These are phyloP conservation scores for Trichosporon ovoides DNA, from an alignment of 1,284 basidiomycete species.

Conservation along the genomic window DNA sequence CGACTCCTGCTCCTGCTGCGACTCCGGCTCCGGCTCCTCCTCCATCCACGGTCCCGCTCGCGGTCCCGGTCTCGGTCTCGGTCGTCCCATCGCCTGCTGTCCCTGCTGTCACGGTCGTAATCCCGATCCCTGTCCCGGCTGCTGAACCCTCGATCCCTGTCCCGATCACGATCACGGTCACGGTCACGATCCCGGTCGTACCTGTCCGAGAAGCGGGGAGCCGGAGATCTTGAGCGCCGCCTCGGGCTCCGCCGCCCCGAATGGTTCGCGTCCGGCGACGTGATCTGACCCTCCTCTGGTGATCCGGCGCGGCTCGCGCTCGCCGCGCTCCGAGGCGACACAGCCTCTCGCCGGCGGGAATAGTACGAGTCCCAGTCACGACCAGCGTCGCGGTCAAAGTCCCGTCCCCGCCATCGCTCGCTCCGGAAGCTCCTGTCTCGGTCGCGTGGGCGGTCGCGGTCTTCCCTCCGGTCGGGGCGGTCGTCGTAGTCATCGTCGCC, in stretches of 20 bases:
- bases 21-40: conserved; percentile 14
- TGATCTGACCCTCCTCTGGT: conserved; percentile 45
- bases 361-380: conserved; percentile 23
- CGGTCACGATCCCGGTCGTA: neutral
- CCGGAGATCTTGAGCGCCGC: conserved; percentile 8
- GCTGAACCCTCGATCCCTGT: too few relatives aligned
- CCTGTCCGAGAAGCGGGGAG: neutral
- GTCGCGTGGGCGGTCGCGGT: neutral
- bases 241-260: neutral
- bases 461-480: conserved; percentile 6
- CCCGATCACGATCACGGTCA: too few relatives aligned
- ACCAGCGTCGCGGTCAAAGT: conserved; percentile 17
- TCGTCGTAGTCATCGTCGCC: conserved; percentile 16
- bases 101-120: conserved; percentile 9
- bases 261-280: conserved; percentile 20
- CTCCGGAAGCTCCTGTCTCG: conserved; percentile 3
- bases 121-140: too few relatives aligned
- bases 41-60: conserved; percentile 8
- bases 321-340: neutral
- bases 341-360: conserved; percentile 15
- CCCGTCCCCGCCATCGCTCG: neutral
- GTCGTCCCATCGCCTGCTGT: neutral
- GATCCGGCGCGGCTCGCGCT: conserved; percentile 23
- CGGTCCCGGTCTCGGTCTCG: conserved; percentile 9
- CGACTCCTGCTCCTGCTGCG: too few relatives aligned